Conservation (phyloP, 1,284 basidiomycete species). For the Porogramme epimiltina region DNA sequence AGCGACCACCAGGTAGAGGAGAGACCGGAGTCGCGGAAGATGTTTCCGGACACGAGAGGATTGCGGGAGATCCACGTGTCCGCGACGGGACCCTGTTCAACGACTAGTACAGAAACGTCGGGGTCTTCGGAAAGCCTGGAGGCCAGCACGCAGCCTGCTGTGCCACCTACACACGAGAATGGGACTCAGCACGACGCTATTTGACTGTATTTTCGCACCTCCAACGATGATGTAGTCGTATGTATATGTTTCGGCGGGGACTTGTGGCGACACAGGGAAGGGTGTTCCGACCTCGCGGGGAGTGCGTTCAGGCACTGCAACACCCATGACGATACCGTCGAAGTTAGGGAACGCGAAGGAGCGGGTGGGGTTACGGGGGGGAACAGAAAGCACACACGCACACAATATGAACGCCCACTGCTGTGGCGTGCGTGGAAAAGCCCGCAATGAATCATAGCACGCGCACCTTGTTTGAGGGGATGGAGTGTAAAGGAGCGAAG, state of each 20-base stretch:
- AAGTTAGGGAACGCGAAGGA: too few relatives aligned
- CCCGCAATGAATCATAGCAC: too few relatives aligned
- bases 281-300: not conserved
- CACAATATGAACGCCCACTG: too few relatives aligned
- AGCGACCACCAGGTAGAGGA: slow-evolving; percentile 28
- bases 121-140: slow-evolving; percentile 33
- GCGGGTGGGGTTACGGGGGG: too few relatives aligned
- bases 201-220: slow-evolving; percentile 5
- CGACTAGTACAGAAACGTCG: slow-evolving; percentile 29
- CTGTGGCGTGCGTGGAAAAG: too few relatives aligned
- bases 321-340: too few relatives aligned
- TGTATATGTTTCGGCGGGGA: not conserved
- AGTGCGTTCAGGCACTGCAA: not conserved
- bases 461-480: too few relatives aligned
- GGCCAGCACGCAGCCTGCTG: slow-evolving; percentile 38
- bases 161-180: slow-evolving; percentile 29
- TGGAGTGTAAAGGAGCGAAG: too few relatives aligned
- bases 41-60: slow-evolving; percentile 37
- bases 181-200: not conserved
- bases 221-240: slow-evolving; percentile 29
- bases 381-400: too few relatives aligned
- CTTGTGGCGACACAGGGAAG: not conserved
- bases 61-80: slow-evolving; percentile 37
- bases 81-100: slow-evolving; percentile 35
- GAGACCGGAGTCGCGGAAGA: slow-evolving; percentile 3